These are phyloP conservation scores for Fagus crenata DNA, from an alignment of 306 rosid species.

Conservation along the genomic window DNA sequence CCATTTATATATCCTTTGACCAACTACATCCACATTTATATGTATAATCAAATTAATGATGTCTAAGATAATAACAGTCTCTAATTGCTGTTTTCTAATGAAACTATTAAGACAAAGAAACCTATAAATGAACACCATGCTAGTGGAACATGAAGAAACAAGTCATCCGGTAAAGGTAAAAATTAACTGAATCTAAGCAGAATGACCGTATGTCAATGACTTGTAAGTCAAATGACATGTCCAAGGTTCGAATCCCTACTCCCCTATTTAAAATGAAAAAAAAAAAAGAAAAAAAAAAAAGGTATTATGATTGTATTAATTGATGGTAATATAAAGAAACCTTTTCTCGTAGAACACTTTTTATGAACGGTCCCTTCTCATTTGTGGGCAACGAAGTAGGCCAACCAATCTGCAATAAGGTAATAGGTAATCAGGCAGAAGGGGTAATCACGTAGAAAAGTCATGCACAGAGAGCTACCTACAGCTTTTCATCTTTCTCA, in stretches of 20 bases:
- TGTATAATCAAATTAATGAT: conserved; percentile 8
- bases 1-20: background rate
- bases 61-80: background rate
- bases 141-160: background rate
- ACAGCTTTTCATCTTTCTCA: conserved; percentile 12
- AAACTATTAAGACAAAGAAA: conserved; percentile 1
- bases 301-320: background rate
- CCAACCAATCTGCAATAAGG: conserved; percentile 77
- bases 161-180: background rate
- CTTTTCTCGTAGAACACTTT: conserved; percentile 75
- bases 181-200: background rate
- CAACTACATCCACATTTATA: background rate
- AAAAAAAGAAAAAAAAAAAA: no score
- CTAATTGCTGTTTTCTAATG: background rate
- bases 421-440: conserved; percentile 19
- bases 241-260: no score
- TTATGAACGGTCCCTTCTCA: conserved; percentile 68
- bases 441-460: conserved; percentile 16
- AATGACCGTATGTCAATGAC: background rate
- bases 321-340: conserved; percentile 34
- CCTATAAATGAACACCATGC: background rate
- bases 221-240: no score
- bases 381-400: conserved; percentile 88
- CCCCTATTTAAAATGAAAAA: no score
- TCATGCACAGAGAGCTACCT: conserved; percentile 16